Base-by-base conservation (phyloP, 1,139 yeast species). In the Blastobotrys aristatus region DNA sequence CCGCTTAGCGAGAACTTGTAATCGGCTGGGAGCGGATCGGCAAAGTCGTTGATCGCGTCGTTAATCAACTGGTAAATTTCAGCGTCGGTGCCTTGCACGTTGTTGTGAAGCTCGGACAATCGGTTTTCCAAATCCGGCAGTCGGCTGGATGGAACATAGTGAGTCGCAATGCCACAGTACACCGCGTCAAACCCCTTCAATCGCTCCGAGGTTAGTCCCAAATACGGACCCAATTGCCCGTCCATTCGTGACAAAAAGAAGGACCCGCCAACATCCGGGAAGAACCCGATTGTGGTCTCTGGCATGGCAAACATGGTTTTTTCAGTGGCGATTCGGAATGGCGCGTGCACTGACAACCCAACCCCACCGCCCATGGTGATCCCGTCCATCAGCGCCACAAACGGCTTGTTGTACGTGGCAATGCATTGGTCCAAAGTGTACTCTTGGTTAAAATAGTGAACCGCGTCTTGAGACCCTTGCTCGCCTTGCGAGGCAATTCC, bases 281-380 rank as follows among this genome's bases (percentile, higher is more conserved):
- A 86, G 66, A 90, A 88, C 0, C 99, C 99, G 64, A 94, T 92
- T 59, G 87, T 92, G 75, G 94, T 84, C 67, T 92, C 98, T 4
- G 98, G 98, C 98, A 92, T 94, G 52, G 97, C 96, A 69, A 90
- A 78, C 62, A 82, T 76, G 17, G 97, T 90, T 60, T 78, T 77
- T 61, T 92, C 97, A 33, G 96, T 87, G 11, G 94, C 95, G 43
- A 92, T 73, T 63, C 98, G 79, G 73, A 90, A 90, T 2, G 97
- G 95, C n/a, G 90, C 85, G 67, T 94, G 97, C 38, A 87, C 83
- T 0, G 92, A 76, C 48, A 92, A 72, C 2, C 98, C 98, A 38
- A 88, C 96, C 58, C 98, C 98, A 47, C 98, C 98, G 49, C 98
- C 98, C 96, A 92, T 88, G 33, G 94, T 88, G 60, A 92, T 88